Evolutionary conservation across 1,284 basidiomycete species (phyloP).

Genomic region (Cryptococcus sp.): DNA sequence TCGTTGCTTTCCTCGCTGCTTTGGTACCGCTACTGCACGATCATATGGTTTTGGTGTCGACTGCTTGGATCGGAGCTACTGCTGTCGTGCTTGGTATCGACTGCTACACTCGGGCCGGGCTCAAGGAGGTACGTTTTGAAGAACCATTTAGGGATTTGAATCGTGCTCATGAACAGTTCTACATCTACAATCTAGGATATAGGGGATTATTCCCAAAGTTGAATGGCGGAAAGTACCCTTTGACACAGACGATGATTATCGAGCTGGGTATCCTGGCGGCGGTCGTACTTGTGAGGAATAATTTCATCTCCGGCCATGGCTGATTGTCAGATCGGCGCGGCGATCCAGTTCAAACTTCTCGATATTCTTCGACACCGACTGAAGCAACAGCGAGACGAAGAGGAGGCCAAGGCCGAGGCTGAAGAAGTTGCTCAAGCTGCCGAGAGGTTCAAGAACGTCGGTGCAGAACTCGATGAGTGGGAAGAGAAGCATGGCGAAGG

Average conservation of each 20-base stretch:
- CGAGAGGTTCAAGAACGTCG: constrained; percentile 62
- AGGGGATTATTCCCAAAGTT: constrained; percentile 70
- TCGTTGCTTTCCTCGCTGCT: constrained; percentile 52
- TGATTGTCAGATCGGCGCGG: constrained; percentile 62
- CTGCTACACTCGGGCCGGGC: constrained; percentile 81
- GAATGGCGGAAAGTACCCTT: constrained; percentile 68
- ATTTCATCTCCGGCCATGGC: background rate
- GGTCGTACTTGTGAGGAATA: constrained; percentile 49
- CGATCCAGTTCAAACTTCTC: constrained; percentile 83
- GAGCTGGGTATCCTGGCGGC: constrained; percentile 83
- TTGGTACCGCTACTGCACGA: constrained; percentile 44
- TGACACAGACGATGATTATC: constrained; percentile 86
- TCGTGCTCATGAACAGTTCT: constrained; percentile 57
- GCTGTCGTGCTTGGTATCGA: constrained; percentile 88
- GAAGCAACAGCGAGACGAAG: constrained; percentile 65
- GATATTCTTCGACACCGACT: constrained; percentile 71
- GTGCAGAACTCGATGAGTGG: constrained; percentile 75
- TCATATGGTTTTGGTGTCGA: constrained; percentile 72
- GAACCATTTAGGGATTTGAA: background rate
- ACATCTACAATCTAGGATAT: constrained; percentile 83
- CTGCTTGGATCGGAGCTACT: constrained; percentile 74
- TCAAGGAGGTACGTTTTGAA: constrained; percentile 65
- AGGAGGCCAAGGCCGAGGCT: constrained; percentile 67
- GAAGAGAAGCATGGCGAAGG: constrained; percentile 68
- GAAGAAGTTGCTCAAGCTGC: constrained; percentile 72